Percentiles rank a stretch among this genome's conserved stretches.
These are phyloP conservation scores for Thermomucor indicae-seudaticae DNA, from an alignment of 371 early-diverging fungal genomes.

Conservation along the genomic window DNA sequence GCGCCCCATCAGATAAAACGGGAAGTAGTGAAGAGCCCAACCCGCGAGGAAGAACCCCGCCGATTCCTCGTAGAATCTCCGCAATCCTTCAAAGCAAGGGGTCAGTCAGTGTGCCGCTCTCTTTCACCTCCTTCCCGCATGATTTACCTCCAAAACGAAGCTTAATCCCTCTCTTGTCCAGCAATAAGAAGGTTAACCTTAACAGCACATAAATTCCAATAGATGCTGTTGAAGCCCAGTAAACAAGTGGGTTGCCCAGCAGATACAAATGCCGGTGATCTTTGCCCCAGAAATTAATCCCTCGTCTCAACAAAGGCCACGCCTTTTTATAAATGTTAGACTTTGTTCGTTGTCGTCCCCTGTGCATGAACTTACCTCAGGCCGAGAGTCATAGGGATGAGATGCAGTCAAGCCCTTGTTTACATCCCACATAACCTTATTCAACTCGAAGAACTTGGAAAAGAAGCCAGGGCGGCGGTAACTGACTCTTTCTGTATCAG, in stretches of 20 bases:
- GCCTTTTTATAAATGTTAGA: slow-evolving; percentile 1
- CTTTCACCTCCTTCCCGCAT: not conserved
- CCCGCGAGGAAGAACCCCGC: slow-evolving; percentile 85
- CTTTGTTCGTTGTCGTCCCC: not conserved
- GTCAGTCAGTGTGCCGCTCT: not conserved
- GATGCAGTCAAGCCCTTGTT: slow-evolving; percentile 87
- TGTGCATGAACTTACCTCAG: slow-evolving; percentile 31
- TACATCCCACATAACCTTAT: slow-evolving; percentile 83
- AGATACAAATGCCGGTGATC: slow-evolving; percentile 84
- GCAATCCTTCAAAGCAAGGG: slow-evolving; percentile 23
- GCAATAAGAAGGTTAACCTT: slow-evolving; percentile 58
- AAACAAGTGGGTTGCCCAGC: slow-evolving; percentile 94
- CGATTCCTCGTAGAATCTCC: slow-evolving; percentile 58
- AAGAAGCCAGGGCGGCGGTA: slow-evolving; percentile 69
- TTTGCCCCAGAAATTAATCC: slow-evolving; percentile 92
- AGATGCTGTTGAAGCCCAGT: slow-evolving; percentile 78
- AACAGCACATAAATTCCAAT: slow-evolving; percentile 57
- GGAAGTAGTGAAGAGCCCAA: slow-evolving; percentile 93
- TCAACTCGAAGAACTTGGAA: slow-evolving; percentile 81
- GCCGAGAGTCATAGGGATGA: slow-evolving; percentile 93
- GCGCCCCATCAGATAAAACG: slow-evolving; percentile 96
- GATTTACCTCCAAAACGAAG: slow-evolving; percentile 49
- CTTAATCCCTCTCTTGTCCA: slow-evolving; percentile 74
- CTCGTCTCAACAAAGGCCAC: slow-evolving; percentile 90
- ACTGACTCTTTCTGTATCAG: slow-evolving; percentile 44